Evolutionary conservation across 23 red algal genomes (phyloP).

Genomic region (Gracilaria domingensis): DNA sequence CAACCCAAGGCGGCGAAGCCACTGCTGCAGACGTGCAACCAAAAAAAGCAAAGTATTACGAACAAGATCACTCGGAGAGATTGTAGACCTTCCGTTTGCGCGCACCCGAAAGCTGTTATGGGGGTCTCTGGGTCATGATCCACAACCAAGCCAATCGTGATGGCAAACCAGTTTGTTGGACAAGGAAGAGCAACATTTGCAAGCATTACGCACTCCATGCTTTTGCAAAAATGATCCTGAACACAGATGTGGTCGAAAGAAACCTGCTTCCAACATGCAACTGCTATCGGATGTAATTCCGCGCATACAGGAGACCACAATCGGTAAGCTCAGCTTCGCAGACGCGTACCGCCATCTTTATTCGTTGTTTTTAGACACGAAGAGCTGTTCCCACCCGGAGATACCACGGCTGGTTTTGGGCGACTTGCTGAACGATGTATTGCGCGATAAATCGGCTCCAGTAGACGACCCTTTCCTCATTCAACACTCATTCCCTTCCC

Average conservation of each 20-base stretch:
- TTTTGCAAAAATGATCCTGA: neutral
- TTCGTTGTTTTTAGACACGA: neutral
- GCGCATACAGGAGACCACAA: neutral
- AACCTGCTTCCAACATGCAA: neutral
- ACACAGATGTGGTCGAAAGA: neutral
- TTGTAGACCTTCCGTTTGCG: too few relatives aligned
- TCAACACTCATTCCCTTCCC: neutral
- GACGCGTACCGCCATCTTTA: neutral
- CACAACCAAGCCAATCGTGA: neutral
- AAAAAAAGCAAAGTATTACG: neutral
- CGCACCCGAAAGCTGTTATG: too few relatives aligned
- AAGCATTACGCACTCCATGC: neutral
- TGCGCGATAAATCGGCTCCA: neutral
- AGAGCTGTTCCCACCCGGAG: neutral
- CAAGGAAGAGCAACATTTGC: neutral
- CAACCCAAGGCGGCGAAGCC: too few relatives aligned
- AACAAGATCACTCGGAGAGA: neutral
- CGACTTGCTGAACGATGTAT: neutral
- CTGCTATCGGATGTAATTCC: neutral
- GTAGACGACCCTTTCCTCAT: neutral
- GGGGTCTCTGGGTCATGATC: neutral
- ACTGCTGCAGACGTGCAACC: too few relatives aligned
- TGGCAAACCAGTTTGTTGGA: neutral
- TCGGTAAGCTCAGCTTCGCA: neutral
- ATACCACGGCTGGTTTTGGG: constrained; percentile 14